Percentiles rank a stretch among this genome's conserved stretches.
Evolutionary conservation across 2,329 filamentous ascomycete genomes (phyloP).

Genomic region (Trichoderma breve): DNA sequence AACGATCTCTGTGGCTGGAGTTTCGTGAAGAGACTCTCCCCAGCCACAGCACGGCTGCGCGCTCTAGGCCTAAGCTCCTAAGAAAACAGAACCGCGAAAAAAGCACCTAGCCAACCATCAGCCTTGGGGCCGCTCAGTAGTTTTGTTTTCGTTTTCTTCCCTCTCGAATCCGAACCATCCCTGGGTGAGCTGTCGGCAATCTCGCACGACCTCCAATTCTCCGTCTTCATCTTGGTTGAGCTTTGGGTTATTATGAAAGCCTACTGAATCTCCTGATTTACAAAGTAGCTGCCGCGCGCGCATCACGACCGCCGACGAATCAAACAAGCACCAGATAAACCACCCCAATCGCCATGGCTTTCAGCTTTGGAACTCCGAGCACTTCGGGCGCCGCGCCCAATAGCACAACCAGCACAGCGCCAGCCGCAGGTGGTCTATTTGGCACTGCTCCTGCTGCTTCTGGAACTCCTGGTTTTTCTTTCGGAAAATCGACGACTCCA

Average conservation of each 20-base stretch:
- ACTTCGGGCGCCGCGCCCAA: constrained; percentile 34
- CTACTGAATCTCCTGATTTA: constrained; percentile 6
- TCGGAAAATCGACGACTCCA: constrained; percentile 35
- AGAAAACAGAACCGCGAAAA: constrained; percentile 20
- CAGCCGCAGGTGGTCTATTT: constrained; percentile 43
- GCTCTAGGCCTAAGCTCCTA: constrained; percentile 10
- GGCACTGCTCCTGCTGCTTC: constrained; percentile 31
- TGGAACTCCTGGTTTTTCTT: constrained; percentile 41
- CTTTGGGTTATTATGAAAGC: constrained; percentile 16
- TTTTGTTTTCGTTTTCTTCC: constrained; percentile 14
- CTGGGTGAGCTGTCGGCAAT: constrained; percentile 6
- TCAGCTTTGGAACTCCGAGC: constrained; percentile 38
- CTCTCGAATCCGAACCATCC: neutral
- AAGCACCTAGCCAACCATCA: constrained; percentile 13
- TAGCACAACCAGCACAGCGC: constrained; percentile 38
- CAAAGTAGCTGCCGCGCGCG: neutral
- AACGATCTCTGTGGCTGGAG: neutral
- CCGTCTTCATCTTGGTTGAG: neutral
- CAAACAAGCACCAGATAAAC: neutral
- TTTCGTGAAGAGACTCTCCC: neutral
- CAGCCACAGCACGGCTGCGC: constrained; percentile 22
- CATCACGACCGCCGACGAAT: constrained; percentile 14
- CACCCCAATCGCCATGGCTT: constrained; percentile 36
- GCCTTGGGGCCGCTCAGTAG: constrained; percentile 11
- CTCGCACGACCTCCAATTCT: neutral